Evolutionary conservation across 352 stramenopile species (phyloP).

Genomic region (Globisporangium orthogonon): DNA sequence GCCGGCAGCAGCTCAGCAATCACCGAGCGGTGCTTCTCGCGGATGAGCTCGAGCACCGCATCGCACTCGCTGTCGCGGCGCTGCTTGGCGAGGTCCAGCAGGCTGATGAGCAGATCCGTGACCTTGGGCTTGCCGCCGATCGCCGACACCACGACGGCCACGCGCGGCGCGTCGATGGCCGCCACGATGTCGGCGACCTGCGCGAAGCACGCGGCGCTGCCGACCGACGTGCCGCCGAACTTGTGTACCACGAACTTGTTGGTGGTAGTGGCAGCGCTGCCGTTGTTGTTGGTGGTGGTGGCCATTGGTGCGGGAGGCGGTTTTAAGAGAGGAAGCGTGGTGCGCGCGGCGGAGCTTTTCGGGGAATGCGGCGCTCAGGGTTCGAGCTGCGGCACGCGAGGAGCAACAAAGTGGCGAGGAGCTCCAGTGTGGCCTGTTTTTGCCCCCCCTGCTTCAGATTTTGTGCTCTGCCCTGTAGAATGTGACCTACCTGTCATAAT

Average conservation of each 20-base stretch:
- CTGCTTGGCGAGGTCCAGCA: slow-evolving; percentile 85
- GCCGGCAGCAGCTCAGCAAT: slow-evolving; percentile 51
- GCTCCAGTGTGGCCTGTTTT: not conserved
- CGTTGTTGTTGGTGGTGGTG: not conserved
- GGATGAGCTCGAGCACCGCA: slow-evolving; percentile 59
- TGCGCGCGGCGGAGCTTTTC: not conserved
- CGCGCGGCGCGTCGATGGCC: slow-evolving; percentile 28
- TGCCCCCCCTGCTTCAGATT: not conserved
- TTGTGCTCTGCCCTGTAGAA: not conserved
- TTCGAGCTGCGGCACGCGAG: not conserved
- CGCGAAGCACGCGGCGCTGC: slow-evolving; percentile 89
- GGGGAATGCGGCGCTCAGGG: not conserved
- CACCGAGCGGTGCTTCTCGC: slow-evolving; percentile 74
- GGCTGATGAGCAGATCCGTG: slow-evolving; percentile 92
- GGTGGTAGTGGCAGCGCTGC: slow-evolving; percentile 1
- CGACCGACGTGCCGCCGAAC: slow-evolving; percentile 95
- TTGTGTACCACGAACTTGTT: slow-evolving; percentile 93
- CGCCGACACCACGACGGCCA: slow-evolving; percentile 90
- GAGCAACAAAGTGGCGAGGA: not conserved
- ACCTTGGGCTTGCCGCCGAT: slow-evolving; percentile 96
- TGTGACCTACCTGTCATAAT: not conserved
- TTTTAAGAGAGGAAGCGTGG: not conserved
- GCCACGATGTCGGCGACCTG: slow-evolving; percentile 72
- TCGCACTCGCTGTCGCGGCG: slow-evolving; percentile 69
- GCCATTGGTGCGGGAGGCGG: not conserved